Evolutionary conservation across 176 grass and related monocot genomes (phyloP).

Genomic region (Puccinellia tenuiflora): DNA sequence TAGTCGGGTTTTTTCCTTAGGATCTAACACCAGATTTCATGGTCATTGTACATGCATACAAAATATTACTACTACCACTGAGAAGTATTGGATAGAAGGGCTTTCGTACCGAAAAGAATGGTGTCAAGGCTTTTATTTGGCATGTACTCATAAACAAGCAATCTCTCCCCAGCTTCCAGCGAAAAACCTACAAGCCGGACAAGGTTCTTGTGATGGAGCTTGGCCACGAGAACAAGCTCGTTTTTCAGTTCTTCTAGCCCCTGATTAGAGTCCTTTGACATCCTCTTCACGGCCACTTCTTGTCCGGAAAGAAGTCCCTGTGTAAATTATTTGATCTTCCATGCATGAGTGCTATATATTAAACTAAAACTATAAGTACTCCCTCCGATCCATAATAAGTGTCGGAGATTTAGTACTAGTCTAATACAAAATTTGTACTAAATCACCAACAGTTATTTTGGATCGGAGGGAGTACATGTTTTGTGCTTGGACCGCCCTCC

Average conservation of each 20-base stretch:
- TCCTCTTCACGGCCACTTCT: constrained; percentile 33
- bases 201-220: constrained; percentile 36
- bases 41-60: neutral
- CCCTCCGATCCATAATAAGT: too few species aligned
- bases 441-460: too few species aligned
- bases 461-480: too few species aligned
- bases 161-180: too few species aligned
- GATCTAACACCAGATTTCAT: neutral
- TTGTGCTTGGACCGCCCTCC: neutral
- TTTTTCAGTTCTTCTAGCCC: constrained; percentile 3
- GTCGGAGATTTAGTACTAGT: too few species aligned
- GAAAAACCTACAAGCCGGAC: constrained; percentile 18
- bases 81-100: neutral
- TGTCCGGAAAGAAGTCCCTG: neutral
- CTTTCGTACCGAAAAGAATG: neutral
- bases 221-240: constrained; percentile 10
- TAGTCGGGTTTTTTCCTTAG: neutral
- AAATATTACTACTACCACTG: neutral
- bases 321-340: neutral
- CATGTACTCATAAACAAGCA: too few species aligned
- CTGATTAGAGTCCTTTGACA: neutral
- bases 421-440: too few species aligned
- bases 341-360: neutral
- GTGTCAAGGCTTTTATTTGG: too few species aligned
- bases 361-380: too few species aligned